A percentile compares a stretch with the other conserved stretches of the same genome.
phyloP scores from a whole-genome alignment of 2,329 filamentous ascomycete genomes.

The Sphaceloma murrayae region DNA sequence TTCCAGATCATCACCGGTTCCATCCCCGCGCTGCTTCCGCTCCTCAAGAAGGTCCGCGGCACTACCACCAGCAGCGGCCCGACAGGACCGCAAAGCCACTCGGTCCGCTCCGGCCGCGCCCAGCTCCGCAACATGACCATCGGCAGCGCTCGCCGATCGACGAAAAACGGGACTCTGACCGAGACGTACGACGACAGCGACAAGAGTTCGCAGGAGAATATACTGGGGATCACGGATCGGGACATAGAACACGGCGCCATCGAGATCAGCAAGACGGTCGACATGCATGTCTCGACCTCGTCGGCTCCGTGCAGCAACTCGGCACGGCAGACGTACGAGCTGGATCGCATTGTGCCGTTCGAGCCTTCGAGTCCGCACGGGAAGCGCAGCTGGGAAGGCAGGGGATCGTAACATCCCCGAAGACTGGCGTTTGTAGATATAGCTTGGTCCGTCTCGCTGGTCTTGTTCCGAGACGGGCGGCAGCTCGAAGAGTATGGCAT shows the following conservation, averaged over 20 bases:
- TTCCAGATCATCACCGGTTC: neutral
- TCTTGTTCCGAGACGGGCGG: no score
- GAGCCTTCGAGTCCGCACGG: no score
- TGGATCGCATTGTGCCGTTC: no score
- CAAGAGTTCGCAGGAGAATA: neutral
- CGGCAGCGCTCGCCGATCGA: neutral
- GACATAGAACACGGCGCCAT: neutral
- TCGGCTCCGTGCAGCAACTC: no score
- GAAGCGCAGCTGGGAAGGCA: no score
- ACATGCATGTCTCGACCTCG: constrained; percentile 1
- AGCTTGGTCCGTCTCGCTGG: no score
- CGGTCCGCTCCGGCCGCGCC: neutral
- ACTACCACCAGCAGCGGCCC: neutral
- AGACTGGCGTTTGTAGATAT: no score
- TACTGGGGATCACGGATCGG: neutral
- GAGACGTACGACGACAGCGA: neutral
- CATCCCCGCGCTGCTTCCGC: neutral
- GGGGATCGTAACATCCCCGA: no score
- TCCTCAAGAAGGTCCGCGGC: neutral
- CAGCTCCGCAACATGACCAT: neutral
- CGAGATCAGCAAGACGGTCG: neutral
- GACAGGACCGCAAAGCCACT: neutral
- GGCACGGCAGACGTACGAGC: no score
- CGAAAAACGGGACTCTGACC: neutral
- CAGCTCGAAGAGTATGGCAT: no score